Base-by-base conservation (phyloP, 345 rosid genomes). In the Viola odorata region DNA sequence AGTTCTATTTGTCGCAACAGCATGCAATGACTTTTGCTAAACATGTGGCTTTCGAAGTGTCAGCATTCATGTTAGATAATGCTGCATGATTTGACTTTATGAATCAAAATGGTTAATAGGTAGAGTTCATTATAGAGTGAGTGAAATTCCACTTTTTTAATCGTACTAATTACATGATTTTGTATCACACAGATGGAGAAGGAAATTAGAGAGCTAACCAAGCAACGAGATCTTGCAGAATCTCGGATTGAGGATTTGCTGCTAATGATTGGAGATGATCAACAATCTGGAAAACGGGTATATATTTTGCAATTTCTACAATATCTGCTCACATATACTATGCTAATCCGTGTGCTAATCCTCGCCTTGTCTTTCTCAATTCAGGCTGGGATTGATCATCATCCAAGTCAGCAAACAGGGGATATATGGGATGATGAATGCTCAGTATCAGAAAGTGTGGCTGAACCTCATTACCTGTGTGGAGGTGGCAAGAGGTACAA, bases 221-320 rank as follows among this genome's bases (percentile, higher is more conserved):
- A 77, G 80, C 96, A 88, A 68, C 81, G 95, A 63, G 92, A 94
- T 85, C 84, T 78, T 73, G 91, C 95, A 73, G 87, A 85, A 69
- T 83, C 91, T 62, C 85, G 87, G 42, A 75, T 88, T 50, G 76
- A 88, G 72, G 91, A 94, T 76, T 77, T 90, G 72, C 85, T 86
- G 64, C 73, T 50, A 71, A 68, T 82, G 85, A 76, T 90, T 66
- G 83, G 73, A 54, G 73, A 76, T 64, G 85, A 79, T 61, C 81
- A 76, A 80, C 73, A 73, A 63, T 73, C 87, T 8, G 80, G 76
- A 81, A 78, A 76, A 75, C 52, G 57, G 78, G 88, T 84, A 66
- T 49, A n/a, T 48, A 45, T 63, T 12, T 57, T 64, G 32, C 32
- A 23, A 23, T 23, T 23, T 23, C 32, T 23, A 23, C 8, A 47